Percentiles rank a stretch among this genome's conserved stretches.
These are phyloP conservation scores for Pythium inflatum DNA, from an alignment of 352 stramenopile genomes.

Conservation along the genomic window DNA sequence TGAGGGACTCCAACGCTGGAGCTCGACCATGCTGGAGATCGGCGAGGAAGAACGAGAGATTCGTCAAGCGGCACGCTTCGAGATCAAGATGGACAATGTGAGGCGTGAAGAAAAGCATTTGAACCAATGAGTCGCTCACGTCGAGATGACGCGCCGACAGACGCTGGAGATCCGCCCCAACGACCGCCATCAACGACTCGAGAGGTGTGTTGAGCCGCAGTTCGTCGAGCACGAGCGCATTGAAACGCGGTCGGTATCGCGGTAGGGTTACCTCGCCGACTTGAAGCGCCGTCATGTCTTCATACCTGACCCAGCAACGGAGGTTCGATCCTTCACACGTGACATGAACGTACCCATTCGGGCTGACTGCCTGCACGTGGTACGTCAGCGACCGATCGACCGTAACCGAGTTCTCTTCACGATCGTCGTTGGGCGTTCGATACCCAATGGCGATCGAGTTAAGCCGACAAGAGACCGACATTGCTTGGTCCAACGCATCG, in stretches of 20 bases:
- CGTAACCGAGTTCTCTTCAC: background rate
- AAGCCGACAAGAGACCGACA: background rate
- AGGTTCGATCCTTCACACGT: background rate
- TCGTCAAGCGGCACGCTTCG: constrained; percentile 20
- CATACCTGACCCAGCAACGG: background rate
- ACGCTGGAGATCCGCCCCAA: background rate
- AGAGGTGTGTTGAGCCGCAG: background rate
- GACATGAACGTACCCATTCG: background rate
- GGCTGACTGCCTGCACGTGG: background rate
- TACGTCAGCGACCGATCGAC: background rate
- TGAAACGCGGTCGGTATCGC: background rate
- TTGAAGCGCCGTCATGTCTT: background rate
- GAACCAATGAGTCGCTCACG: background rate
- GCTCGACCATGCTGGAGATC: background rate
- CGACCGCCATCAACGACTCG: background rate
- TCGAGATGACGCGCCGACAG: background rate
- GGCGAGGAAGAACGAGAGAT: background rate
- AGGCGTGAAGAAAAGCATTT: background rate
- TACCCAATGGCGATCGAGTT: background rate
- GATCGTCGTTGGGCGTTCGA: background rate
- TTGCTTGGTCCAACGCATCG: background rate
- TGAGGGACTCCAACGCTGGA: background rate
- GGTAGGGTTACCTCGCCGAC: background rate
- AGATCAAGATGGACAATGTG: constrained; percentile 11
- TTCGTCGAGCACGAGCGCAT: background rate